phyloP scores from a whole-genome alignment of 179 eudicot species.

The Camellia oleifera region DNA sequence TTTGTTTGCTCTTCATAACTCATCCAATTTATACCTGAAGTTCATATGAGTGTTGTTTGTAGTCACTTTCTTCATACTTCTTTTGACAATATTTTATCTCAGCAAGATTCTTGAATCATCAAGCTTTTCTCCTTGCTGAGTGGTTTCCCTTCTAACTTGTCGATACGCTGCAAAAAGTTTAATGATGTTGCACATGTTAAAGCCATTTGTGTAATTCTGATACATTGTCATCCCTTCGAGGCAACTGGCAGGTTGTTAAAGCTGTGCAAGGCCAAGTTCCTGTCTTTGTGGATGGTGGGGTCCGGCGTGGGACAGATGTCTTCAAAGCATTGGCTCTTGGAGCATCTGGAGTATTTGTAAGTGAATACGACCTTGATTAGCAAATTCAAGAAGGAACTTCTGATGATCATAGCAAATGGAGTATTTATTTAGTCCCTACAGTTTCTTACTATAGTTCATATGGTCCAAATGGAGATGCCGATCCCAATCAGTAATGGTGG shows the following conservation, averaged over 20 bases:
- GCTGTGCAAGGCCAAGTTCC: conserved; percentile 60
- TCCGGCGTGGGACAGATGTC: conserved; percentile 81
- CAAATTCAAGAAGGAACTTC: not conserved
- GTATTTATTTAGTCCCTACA: no score
- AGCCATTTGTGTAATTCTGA: not conserved
- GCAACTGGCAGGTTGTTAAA: conserved; percentile 49
- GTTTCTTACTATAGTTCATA: no score
- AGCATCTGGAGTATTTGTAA: conserved; percentile 78
- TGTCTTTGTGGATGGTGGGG: conserved; percentile 76
- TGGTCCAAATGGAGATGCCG: no score
- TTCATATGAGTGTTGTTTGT: not conserved
- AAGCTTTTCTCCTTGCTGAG: not conserved
- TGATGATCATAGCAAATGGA: not conserved
- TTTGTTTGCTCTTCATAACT: no score
- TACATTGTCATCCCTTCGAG: not conserved
- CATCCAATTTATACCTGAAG: no score
- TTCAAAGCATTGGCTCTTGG: conserved; percentile 87
- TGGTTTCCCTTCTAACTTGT: not conserved
- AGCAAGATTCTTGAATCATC: not conserved
- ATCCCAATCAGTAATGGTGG: no score
- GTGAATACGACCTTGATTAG: conserved; percentile 16
- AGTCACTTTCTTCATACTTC: not conserved
- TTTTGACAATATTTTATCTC: not conserved
- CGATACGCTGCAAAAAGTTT: not conserved
- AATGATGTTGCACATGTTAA: not conserved